These are phyloP conservation scores for Geotrichum cucujoidarum DNA, from an alignment of 1,139 yeast species.

Conservation along the genomic window DNA sequence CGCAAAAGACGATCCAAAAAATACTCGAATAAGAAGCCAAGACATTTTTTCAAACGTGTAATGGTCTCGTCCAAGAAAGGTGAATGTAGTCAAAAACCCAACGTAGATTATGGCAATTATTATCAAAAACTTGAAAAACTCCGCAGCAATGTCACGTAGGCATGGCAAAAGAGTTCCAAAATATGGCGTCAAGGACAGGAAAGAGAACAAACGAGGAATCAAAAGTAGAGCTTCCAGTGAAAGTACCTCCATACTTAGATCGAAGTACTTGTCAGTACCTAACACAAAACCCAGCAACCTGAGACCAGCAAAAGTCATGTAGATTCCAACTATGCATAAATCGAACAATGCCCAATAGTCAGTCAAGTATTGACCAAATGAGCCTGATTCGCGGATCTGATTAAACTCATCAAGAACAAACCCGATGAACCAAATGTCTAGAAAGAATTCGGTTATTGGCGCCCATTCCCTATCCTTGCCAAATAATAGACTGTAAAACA, in stretches of 20 bases:
- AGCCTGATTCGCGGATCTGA: constrained; percentile 34
- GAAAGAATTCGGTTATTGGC: constrained; percentile 26
- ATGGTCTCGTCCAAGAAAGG: constrained; percentile 32
- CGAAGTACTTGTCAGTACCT: constrained; percentile 20
- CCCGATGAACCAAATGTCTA: constrained; percentile 35
- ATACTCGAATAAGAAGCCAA: constrained; percentile 35
- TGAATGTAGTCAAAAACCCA: constrained; percentile 36
- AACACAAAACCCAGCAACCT: constrained; percentile 25
- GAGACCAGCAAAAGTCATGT: constrained; percentile 27
- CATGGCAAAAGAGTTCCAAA: constrained; percentile 37
- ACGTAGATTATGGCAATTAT: constrained; percentile 32
- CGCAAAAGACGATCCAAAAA: constrained; percentile 34
- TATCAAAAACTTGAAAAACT: constrained; percentile 34
- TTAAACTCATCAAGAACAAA: constrained; percentile 34
- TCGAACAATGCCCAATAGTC: constrained; percentile 36
- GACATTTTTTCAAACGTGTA: constrained; percentile 32
- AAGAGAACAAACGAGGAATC: constrained; percentile 36
- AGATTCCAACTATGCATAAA: constrained; percentile 30
- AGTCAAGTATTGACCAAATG: constrained; percentile 28
- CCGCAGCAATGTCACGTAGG: constrained; percentile 32
- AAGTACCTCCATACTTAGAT: constrained; percentile 32
- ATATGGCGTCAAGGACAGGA: constrained; percentile 33
- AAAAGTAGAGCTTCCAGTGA: constrained; percentile 34
- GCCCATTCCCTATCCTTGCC: constrained; percentile 11
- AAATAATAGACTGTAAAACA: constrained; percentile 31